A percentile compares a stretch with the other conserved stretches of the same genome.
Evolutionary conservation across 1,284 basidiomycete genomes (phyloP).

Genomic region (Cutaneotrichosporon sp.): DNA sequence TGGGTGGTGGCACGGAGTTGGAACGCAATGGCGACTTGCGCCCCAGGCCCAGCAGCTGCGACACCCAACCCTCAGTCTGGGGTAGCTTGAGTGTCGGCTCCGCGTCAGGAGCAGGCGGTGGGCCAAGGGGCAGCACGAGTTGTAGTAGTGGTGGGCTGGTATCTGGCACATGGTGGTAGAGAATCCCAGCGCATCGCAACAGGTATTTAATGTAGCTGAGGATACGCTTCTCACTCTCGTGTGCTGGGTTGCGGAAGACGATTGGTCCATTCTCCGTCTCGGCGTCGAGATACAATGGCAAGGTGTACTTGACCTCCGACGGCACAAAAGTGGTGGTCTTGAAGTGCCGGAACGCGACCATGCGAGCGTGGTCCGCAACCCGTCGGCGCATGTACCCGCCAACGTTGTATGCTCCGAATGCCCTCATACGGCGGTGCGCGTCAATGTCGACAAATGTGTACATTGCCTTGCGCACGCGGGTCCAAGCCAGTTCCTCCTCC

Average conservation of each 20-base stretch:
- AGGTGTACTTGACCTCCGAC: slow-evolving; percentile 50
- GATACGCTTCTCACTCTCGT: slow-evolving; percentile 43
- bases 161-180: slow-evolving; percentile 50
- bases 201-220: slow-evolving; percentile 52
- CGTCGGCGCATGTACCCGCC: slow-evolving; percentile 27
- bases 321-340: slow-evolving; percentile 53
- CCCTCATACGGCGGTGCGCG: slow-evolving; percentile 49
- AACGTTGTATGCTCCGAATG: slow-evolving; percentile 48
- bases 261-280: slow-evolving; percentile 17
- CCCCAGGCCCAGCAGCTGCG: slow-evolving; percentile 14
- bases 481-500: slow-evolving; percentile 32
- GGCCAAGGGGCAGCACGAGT: slow-evolving; percentile 29
- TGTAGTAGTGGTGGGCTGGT: slow-evolving; percentile 25
- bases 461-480: slow-evolving; percentile 47
- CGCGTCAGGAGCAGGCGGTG: slow-evolving; percentile 1
- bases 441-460: slow-evolving; percentile 52
- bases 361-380: slow-evolving; percentile 21
- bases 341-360: slow-evolving; percentile 37
- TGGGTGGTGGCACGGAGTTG: slow-evolving; percentile 21
- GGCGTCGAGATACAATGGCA: slow-evolving; percentile 40
- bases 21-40: slow-evolving; percentile 18
- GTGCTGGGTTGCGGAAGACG: slow-evolving; percentile 42
- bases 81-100: background rate
- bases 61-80: slow-evolving; percentile 13
- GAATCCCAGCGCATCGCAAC: slow-evolving; percentile 53